Conservation (phyloP, 2,329 filamentous ascomycete species). For the Ceratocystis albifundus region DNA sequence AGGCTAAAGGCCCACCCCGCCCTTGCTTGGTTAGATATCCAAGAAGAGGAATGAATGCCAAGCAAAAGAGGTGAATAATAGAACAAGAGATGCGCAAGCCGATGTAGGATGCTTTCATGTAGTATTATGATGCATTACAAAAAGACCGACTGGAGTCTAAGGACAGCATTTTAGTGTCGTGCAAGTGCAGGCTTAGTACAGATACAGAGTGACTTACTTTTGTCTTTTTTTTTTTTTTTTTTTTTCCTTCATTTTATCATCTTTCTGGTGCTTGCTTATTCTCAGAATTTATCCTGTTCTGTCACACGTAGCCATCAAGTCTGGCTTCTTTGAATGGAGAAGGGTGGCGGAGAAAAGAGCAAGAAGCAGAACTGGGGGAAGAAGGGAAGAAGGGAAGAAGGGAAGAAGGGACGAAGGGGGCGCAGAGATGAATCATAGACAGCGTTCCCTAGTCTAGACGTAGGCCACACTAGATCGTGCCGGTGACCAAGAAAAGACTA, state of each 20-base stretch:
- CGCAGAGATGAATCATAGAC: too few species aligned
- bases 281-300: too few species aligned
- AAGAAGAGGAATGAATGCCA: not conserved
- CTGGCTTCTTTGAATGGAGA: not conserved
- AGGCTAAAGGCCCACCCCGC: not conserved
- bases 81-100: not conserved
- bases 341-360: not conserved
- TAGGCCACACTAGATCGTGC: too few species aligned
- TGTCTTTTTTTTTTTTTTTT: not conserved
- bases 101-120: not conserved
- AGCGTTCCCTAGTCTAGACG: too few species aligned
- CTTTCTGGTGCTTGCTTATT: not conserved
- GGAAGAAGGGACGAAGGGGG: not conserved
- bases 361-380: not conserved
- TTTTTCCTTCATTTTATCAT: not conserved
- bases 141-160: slow-evolving; percentile 12
- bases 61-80: slow-evolving; percentile 7
- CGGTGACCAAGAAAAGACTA: too few species aligned
- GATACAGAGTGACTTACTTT: not conserved
- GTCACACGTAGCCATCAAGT: not conserved
- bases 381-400: not conserved
- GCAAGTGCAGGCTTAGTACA: slow-evolving; percentile 1
- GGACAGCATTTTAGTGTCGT: slow-evolving; percentile 5
- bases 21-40: not conserved
- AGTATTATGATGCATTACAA: slow-evolving; percentile 6